Evolutionary conservation across 352 stramenopile species (phyloP).

Genomic region (Pythium myriotylum): DNA sequence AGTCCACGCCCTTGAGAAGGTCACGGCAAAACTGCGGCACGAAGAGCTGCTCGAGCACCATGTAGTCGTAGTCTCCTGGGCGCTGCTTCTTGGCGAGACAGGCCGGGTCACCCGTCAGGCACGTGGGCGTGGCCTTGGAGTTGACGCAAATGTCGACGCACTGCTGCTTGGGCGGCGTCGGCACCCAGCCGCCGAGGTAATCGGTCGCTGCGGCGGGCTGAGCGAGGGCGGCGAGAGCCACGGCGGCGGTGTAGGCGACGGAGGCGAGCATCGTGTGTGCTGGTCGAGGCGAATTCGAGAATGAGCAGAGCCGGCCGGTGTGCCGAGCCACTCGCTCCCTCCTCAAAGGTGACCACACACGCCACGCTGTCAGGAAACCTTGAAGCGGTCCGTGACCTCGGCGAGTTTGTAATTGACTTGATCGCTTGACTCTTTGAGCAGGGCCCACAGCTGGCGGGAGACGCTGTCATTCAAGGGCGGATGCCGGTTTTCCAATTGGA

Average conservation of each 20-base stretch:
- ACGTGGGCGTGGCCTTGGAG: conserved; percentile 59
- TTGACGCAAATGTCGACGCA: conserved; percentile 78
- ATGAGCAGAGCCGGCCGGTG: too few relatives aligned
- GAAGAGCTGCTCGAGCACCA: conserved; percentile 80
- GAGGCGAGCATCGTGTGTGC: conserved; percentile 54
- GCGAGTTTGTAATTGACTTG: too few relatives aligned
- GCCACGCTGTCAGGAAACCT: too few relatives aligned
- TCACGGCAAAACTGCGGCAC: conserved; percentile 83
- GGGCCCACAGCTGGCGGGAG: too few relatives aligned
- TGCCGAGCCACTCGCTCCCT: too few relatives aligned
- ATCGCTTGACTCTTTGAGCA: too few relatives aligned
- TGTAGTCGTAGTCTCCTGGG: conserved; percentile 74
- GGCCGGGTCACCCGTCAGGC: conserved; percentile 47
- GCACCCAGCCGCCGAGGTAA: conserved; percentile 66
- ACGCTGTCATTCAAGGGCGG: too few relatives aligned
- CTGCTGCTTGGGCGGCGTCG: conserved; percentile 43
- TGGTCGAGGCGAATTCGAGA: conserved; percentile 9
- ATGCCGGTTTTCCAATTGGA: too few relatives aligned
- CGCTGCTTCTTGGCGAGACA: conserved; percentile 67
- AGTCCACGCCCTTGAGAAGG: conserved; percentile 66
- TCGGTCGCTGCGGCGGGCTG: conserved; percentile 59
- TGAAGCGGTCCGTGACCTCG: too few relatives aligned
- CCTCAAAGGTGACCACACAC: too few relatives aligned
- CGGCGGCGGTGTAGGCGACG: conserved; percentile 36
- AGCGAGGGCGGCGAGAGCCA: conserved; percentile 48